Evolutionary conservation across 2,329 filamentous ascomycete genomes (phyloP).

Genomic region (Camillea tinctor): DNA sequence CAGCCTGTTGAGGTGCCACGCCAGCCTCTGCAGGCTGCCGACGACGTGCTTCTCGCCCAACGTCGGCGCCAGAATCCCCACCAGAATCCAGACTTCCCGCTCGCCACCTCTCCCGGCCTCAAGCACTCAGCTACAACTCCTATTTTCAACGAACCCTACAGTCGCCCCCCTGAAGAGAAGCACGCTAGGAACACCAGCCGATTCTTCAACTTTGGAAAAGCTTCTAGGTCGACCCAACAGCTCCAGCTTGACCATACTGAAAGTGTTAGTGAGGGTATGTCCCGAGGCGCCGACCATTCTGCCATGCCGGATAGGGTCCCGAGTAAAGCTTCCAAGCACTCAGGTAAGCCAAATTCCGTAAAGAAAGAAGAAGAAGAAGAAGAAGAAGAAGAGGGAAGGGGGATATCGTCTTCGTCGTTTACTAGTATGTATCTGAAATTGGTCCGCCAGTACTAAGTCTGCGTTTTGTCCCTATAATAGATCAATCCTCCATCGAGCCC

Average conservation of each 20-base stretch:
- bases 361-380: slow-evolving; percentile 7
- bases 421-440: slow-evolving; percentile 5
- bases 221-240: slow-evolving; percentile 25
- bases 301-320: slow-evolving; percentile 29
- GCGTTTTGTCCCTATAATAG: slow-evolving; percentile 21
- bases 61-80: slow-evolving; percentile 18
- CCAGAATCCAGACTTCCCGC: slow-evolving; percentile 18
- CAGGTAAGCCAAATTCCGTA: slow-evolving; percentile 26
- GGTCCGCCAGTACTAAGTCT: slow-evolving; percentile 22
- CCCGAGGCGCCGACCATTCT: slow-evolving; percentile 29
- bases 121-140: slow-evolving; percentile 21
- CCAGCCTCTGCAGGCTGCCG: slow-evolving; percentile 23
- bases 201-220: slow-evolving; percentile 34
- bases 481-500: slow-evolving; percentile 33
- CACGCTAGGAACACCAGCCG: slow-evolving; percentile 33
- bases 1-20: slow-evolving; percentile 9
- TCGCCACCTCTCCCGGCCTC: slow-evolving; percentile 15
- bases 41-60: slow-evolving; percentile 25
- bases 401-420: slow-evolving; percentile 3
- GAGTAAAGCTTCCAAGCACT: slow-evolving; percentile 31
- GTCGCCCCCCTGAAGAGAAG: slow-evolving; percentile 28
- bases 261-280: slow-evolving; percentile 27
- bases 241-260: slow-evolving; percentile 24
- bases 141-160: slow-evolving; percentile 10
- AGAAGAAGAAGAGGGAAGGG: too few relatives aligned